Evolutionary conservation across 2,329 filamentous ascomycete species (phyloP).

Genomic region (Colletotrichum phormii): DNA sequence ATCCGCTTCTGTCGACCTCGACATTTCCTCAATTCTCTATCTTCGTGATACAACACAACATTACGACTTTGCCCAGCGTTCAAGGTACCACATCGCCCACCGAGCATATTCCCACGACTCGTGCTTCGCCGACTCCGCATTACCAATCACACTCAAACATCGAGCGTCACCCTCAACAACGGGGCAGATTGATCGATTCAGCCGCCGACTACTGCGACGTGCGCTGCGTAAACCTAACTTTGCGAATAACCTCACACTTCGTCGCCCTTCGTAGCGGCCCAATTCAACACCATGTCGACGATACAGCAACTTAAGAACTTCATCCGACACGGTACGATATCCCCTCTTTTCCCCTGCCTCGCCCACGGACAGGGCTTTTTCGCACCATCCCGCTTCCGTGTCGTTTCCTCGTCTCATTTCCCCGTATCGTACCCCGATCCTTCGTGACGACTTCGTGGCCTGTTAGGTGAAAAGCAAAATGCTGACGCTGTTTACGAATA

Average conservation of each 20-base stretch:
- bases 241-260: slow-evolving; percentile 11
- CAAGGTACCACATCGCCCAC: background rate
- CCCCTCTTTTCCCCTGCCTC: background rate
- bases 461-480: background rate
- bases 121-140: slow-evolving; percentile 21
- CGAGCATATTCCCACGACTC: slow-evolving; percentile 22
- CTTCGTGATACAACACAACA: slow-evolving; percentile 5
- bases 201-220: slow-evolving; percentile 16
- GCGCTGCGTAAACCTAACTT: background rate
- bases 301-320: slow-evolving; percentile 99
- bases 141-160: slow-evolving; percentile 24
- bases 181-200: slow-evolving; percentile 19
- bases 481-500: slow-evolving; percentile 43
- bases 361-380: background rate
- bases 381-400: background rate
- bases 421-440: no score
- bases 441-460: slow-evolving; percentile 39
- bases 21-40: background rate
- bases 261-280: slow-evolving; percentile 15
- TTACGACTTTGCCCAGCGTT: background rate
- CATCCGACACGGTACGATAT: slow-evolving; percentile 82
- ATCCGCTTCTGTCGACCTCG: background rate
- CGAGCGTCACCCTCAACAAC: slow-evolving; percentile 8
- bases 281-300: slow-evolving; percentile 64
- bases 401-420: no score